Evolutionary conservation across 306 rosid species (phyloP).

Genomic region (Dalbergia oliveri): DNA sequence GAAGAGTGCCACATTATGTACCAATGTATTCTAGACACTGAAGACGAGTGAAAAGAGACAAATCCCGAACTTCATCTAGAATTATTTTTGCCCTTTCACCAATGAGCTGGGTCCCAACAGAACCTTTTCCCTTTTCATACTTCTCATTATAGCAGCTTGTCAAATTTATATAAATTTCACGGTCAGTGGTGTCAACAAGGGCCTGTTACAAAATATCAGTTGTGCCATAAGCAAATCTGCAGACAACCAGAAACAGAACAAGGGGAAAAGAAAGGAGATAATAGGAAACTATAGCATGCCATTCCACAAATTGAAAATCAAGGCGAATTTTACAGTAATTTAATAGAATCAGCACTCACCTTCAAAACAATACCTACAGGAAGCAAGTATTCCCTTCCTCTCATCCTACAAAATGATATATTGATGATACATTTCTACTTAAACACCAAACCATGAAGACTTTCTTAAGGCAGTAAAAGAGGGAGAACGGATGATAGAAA

Average conservation of each 20-base stretch:
- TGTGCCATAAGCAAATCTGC: conserved; percentile 24
- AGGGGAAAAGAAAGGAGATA: background rate
- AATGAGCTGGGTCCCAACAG: conserved; percentile 85
- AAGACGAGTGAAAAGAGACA: conserved; percentile 67
- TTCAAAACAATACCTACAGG: conserved; percentile 89
- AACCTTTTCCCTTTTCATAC: conserved; percentile 76
- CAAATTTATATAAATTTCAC: conserved; percentile 74
- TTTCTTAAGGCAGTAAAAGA: background rate
- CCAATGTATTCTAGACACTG: conserved; percentile 88
- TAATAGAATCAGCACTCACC: conserved; percentile 56
- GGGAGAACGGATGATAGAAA: background rate
- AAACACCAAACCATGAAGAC: conserved; percentile 41
- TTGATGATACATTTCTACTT: conserved; percentile 25
- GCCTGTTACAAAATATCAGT: conserved; percentile 64
- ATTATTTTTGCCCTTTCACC: conserved; percentile 90
- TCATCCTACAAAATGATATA: conserved; percentile 69
- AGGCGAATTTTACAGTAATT: background rate
- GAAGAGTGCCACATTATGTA: conserved; percentile 48
- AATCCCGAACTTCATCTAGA: conserved; percentile 78
- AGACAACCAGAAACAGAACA: conserved; percentile 26
- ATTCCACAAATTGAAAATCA: background rate
- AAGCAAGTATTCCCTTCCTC: conserved; percentile 88
- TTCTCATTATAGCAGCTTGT: conserved; percentile 73
- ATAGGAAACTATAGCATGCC: background rate
- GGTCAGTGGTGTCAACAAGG: conserved; percentile 76